phyloP scores from a whole-genome alignment of 1,284 basidiomycete species.

The Ceratobasidium papillatum region DNA sequence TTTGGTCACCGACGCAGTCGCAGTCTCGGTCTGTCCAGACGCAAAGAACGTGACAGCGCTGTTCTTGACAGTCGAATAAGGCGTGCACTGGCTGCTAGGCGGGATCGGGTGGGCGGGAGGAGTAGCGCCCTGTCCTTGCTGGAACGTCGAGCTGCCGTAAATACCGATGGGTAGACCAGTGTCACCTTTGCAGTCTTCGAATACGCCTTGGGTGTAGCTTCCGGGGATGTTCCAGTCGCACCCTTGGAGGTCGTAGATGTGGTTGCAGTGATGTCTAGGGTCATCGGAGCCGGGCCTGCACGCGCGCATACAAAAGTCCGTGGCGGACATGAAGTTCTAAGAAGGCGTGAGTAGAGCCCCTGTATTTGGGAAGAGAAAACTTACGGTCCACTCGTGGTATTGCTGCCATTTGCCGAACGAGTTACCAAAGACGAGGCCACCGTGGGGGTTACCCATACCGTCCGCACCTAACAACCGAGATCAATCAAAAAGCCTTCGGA shows the following conservation, averaged over 20 bases:
- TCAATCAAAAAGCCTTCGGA: too few species aligned
- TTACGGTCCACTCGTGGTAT: conserved; percentile 47
- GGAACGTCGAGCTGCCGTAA: conserved; percentile 70
- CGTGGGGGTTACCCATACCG: conserved; percentile 49
- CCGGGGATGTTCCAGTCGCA: conserved; percentile 76
- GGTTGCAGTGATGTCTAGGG: conserved; percentile 42
- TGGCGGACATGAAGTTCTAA: conserved; percentile 45
- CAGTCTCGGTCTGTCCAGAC: not conserved
- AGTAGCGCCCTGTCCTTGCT: conserved; percentile 68
- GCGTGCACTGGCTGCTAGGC: conserved; percentile 13
- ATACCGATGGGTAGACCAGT: conserved; percentile 66
- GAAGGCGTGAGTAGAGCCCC: not conserved
- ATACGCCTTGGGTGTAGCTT: conserved; percentile 64
- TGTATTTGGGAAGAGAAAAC: not conserved
- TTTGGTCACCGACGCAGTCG: not conserved
- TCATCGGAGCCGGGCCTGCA: conserved; percentile 41
- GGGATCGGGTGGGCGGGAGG: conserved; percentile 68
- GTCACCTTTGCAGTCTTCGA: conserved; percentile 67
- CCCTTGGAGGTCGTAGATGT: conserved; percentile 49
- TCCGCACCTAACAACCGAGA: conserved; percentile 37
- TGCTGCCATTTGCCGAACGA: conserved; percentile 41
- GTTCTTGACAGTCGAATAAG: conserved; percentile 27
- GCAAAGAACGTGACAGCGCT: not conserved
- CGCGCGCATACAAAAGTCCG: conserved; percentile 45
- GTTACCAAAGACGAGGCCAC: conserved; percentile 45